Conservation (phyloP, 768 basidiomycete species). For the Boletus rubroflammeus region DNA sequence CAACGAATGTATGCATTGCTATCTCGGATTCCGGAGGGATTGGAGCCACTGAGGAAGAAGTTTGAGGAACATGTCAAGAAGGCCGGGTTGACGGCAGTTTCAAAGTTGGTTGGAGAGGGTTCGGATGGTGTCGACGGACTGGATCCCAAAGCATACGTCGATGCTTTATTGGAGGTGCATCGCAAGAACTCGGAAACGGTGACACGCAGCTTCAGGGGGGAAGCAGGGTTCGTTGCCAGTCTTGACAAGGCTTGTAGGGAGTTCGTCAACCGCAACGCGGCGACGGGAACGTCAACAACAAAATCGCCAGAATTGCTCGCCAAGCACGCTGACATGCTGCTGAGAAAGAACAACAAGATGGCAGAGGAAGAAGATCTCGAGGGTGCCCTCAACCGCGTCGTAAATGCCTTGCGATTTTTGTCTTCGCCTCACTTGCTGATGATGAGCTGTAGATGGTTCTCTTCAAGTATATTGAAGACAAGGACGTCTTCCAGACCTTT, state of each 20-base stretch:
- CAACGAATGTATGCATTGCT: conserved; percentile 94
- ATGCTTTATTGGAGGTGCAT: conserved; percentile 88
- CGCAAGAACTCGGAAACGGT: conserved; percentile 90
- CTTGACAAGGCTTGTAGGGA: conserved; percentile 94
- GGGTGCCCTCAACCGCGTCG: conserved; percentile 84
- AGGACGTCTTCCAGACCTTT: conserved; percentile 98
- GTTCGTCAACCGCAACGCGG: conserved; percentile 91
- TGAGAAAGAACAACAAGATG: conserved; percentile 95
- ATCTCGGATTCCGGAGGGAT: conserved; percentile 82
- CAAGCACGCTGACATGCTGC: conserved; percentile 83
- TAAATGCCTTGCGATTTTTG: conserved; percentile 36
- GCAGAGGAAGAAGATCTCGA: conserved; percentile 90
- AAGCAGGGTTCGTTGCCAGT: conserved; percentile 90
- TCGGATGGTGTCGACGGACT: conserved; percentile 53
- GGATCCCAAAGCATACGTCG: conserved; percentile 93
- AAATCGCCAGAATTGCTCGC: conserved; percentile 92
- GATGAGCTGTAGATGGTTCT: conserved; percentile 72
- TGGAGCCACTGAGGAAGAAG: conserved; percentile 85
- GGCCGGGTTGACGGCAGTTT: conserved; percentile 78
- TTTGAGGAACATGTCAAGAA: conserved; percentile 97
- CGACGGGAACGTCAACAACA: conserved; percentile 76
- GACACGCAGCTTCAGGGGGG: conserved; percentile 82
- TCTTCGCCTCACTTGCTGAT: not conserved
- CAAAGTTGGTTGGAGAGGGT: conserved; percentile 60
- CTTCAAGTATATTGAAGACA: conserved; percentile 98